These are phyloP conservation scores for Albugo candida DNA, from an alignment of 352 stramenopile species.

Conservation along the genomic window DNA sequence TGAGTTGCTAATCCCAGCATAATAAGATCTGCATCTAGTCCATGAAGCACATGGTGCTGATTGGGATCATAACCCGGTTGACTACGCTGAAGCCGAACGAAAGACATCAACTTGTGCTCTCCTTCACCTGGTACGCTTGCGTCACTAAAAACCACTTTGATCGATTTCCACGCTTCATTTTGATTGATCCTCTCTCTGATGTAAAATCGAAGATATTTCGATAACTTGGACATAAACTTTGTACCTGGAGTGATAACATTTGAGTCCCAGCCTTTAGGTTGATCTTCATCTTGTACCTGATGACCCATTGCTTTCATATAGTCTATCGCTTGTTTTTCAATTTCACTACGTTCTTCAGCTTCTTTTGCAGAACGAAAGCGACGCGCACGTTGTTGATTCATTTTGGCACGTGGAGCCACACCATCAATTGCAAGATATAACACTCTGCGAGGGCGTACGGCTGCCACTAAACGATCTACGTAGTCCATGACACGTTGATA, in stretches of 20 bases:
- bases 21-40: constrained; percentile 98
- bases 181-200: constrained; percentile 89
- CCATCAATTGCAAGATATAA: constrained; percentile 98
- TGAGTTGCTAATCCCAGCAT: constrained; percentile 98
- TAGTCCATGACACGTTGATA: constrained; percentile 92
- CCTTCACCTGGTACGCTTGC: constrained; percentile 94
- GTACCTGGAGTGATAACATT: constrained; percentile 99
- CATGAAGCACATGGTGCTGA: constrained; percentile 93
- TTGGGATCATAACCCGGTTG: constrained; percentile 95
- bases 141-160: constrained; percentile 93
- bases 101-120: constrained; percentile 99
- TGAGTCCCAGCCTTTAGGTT: constrained; percentile 89
- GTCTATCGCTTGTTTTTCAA: constrained; percentile 85
- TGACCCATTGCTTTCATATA: constrained; percentile 82
- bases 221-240: constrained; percentile 92
- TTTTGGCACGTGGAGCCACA: constrained; percentile 96
- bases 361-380: constrained; percentile 94
- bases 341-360: constrained; percentile 79
- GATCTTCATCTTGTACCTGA: constrained; percentile 40
- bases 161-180: constrained; percentile 84
- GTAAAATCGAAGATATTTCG: constrained; percentile 83
- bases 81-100: constrained; percentile 86
- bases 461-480: constrained; percentile 90
- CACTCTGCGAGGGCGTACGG: constrained; percentile 86
- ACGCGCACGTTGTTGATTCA: constrained; percentile 98